phyloP scores from a whole-genome alignment of 2,329 filamentous ascomycete species.

The Fonsecaea multimorphosa region DNA sequence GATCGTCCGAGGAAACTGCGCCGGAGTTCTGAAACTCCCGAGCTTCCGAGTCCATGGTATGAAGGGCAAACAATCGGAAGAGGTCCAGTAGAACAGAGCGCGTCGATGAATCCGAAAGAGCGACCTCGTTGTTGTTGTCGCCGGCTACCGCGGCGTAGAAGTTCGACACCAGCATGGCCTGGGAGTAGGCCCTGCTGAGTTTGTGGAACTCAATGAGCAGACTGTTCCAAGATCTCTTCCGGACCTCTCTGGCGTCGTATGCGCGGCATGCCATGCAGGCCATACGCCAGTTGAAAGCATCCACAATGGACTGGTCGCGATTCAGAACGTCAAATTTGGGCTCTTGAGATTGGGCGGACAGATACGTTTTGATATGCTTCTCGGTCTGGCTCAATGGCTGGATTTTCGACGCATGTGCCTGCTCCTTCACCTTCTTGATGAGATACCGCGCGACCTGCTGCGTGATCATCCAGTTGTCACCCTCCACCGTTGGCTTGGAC shows the following conservation, averaged over 20 bases:
- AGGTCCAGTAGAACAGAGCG: conserved; percentile 66
- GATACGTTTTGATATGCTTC: conserved; percentile 65
- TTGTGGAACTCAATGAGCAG: conserved; percentile 80
- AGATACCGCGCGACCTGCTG: conserved; percentile 64
- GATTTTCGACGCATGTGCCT: conserved; percentile 49
- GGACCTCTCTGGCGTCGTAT: conserved; percentile 72
- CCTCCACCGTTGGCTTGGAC: conserved; percentile 73
- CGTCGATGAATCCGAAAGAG: conserved; percentile 48
- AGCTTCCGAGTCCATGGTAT: conserved; percentile 61
- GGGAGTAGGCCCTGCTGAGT: conserved; percentile 71
- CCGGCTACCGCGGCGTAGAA: conserved; percentile 70
- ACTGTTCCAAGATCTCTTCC: conserved; percentile 78
- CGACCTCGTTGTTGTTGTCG: conserved; percentile 45
- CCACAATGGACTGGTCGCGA: conserved; percentile 71
- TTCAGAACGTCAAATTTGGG: conserved; percentile 74
- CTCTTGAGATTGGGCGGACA: conserved; percentile 67
- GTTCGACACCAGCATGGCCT: conserved; percentile 78
- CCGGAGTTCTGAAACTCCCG: conserved; percentile 74
- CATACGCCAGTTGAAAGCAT: conserved; percentile 75
- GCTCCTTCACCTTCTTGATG: conserved; percentile 66
- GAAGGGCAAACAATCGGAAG: conserved; percentile 68
- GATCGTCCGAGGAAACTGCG: conserved; percentile 61
- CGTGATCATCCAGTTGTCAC: conserved; percentile 81
- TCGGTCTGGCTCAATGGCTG: conserved; percentile 44
- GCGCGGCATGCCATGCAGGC: conserved; percentile 70